A percentile compares a stretch with the other conserved stretches of the same genome.
phyloP scores from a whole-genome alignment of 2,329 filamentous ascomycete species.

The Alternaria sp. region DNA sequence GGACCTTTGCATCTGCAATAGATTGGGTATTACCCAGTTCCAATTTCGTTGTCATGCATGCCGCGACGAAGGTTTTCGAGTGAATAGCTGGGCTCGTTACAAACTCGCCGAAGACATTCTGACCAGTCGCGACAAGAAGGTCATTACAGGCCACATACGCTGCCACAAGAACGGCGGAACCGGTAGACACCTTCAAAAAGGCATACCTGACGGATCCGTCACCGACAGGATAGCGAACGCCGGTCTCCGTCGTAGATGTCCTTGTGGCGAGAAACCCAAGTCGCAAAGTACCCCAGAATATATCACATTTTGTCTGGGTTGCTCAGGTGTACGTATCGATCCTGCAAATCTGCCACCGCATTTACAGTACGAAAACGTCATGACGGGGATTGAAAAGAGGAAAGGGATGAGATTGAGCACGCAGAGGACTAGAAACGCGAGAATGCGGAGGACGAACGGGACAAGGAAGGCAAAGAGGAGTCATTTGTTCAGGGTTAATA shows the following conservation, averaged over 20 bases:
- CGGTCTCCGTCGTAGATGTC: background rate
- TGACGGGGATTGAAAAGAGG: background rate
- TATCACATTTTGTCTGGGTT: slow-evolving; percentile 1
- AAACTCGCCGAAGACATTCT: background rate
- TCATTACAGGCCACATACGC: background rate
- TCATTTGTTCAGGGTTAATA: background rate
- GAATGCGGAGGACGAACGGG: background rate
- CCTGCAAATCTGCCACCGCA: background rate
- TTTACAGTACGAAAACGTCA: background rate
- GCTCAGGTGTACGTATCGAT: slow-evolving; percentile 1
- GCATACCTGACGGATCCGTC: background rate
- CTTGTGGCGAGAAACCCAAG: slow-evolving; percentile 1
- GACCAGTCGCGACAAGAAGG: background rate
- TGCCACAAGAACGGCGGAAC: background rate
- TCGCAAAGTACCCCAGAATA: background rate
- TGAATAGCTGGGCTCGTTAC: background rate
- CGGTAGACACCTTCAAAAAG: background rate
- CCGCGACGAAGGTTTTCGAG: background rate
- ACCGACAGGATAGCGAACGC: background rate
- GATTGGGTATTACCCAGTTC: background rate
- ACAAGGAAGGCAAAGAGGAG: background rate
- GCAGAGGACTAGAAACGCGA: background rate
- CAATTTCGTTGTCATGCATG: background rate
- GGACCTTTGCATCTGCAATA: background rate
- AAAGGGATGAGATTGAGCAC: background rate